phyloP scores from a whole-genome alignment of 1,284 basidiomycete genomes.

The Mycena sp. region DNA sequence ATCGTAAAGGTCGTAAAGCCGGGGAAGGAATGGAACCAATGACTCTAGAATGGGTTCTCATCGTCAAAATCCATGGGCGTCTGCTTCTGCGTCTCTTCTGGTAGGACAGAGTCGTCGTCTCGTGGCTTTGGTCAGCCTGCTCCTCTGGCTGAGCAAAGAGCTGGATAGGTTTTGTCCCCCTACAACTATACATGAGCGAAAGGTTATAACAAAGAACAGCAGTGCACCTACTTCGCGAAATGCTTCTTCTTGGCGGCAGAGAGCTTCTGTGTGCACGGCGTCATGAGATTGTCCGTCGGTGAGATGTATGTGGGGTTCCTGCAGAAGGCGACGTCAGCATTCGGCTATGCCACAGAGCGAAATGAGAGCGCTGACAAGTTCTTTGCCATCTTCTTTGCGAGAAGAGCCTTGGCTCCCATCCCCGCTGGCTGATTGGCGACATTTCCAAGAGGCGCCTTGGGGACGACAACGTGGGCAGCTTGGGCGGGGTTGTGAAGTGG shows the following conservation, averaged over 20 bases:
- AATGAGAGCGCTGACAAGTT: conserved; percentile 53
- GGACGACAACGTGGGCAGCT: conserved; percentile 80
- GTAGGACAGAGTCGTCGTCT: conserved; percentile 51
- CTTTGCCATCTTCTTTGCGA: conserved; percentile 90
- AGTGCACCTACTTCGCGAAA: conserved; percentile 80
- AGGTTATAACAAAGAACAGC: conserved; percentile 3
- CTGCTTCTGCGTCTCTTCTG: conserved; percentile 29
- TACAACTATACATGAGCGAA: conserved; percentile 37
- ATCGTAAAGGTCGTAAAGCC: conserved; percentile 27
- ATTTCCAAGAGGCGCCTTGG: conserved; percentile 82
- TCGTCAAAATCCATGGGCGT: conserved; percentile 54
- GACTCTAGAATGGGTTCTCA: conserved; percentile 67
- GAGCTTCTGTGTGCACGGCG: conserved; percentile 90
- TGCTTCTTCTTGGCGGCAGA: conserved; percentile 91
- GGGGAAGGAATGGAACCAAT: neutral
- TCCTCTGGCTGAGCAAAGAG: conserved; percentile 57
- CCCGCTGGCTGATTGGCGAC: conserved; percentile 68
- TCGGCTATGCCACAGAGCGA: conserved; percentile 14
- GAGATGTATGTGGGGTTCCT: conserved; percentile 88
- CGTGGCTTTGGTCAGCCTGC: conserved; percentile 52
- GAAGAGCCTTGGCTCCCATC: conserved; percentile 87
- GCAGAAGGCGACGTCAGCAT: conserved; percentile 21
- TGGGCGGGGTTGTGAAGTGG: conserved; percentile 87
- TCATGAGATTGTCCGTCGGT: conserved; percentile 93
- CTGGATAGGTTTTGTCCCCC: conserved; percentile 66